phyloP scores from a whole-genome alignment of 2,329 filamentous ascomycete species.

The Colletotrichum tropicicola region DNA sequence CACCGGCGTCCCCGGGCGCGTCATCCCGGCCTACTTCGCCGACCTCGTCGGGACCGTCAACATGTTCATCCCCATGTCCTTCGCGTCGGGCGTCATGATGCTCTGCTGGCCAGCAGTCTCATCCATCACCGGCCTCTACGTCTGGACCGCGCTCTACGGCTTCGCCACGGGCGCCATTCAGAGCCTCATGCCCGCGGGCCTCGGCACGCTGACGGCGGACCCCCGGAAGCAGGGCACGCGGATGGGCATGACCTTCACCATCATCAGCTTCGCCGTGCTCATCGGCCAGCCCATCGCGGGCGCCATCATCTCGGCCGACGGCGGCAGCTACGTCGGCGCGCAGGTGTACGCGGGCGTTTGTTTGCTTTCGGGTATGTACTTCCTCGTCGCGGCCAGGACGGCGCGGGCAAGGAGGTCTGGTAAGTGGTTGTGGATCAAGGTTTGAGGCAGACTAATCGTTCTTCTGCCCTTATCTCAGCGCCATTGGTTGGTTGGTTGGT shows the following conservation, averaged over 20 bases:
- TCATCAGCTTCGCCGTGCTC: conserved; percentile 62
- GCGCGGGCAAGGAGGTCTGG: conserved; percentile 48
- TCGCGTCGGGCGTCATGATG: conserved; percentile 51
- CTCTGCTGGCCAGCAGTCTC: conserved; percentile 69
- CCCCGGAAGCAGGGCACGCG: conserved; percentile 60
- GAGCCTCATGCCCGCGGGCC: conserved; percentile 70
- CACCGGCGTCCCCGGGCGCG: conserved; percentile 64
- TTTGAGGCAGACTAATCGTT: conserved; percentile 33
- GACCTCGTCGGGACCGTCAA: conserved; percentile 69
- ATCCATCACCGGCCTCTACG: conserved; percentile 61
- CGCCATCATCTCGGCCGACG: conserved; percentile 52
- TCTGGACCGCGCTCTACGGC: conserved; percentile 71
- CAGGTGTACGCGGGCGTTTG: conserved; percentile 57
- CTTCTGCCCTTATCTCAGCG: background rate
- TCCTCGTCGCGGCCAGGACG: conserved; percentile 49
- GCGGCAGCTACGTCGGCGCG: conserved; percentile 54
- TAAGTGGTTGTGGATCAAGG: conserved; percentile 49
- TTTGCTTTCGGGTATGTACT: conserved; percentile 50
- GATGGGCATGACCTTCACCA: conserved; percentile 68
- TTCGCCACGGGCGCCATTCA: conserved; percentile 71
- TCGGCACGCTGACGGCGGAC: conserved; percentile 64
- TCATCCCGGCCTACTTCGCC: conserved; percentile 66
- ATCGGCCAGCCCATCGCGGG: conserved; percentile 62
- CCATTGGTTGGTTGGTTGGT: no score
- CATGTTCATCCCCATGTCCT: conserved; percentile 59